These are phyloP conservation scores for Aspergillus clavatus DNA, from an alignment of 2,329 filamentous ascomycete genomes.

Conservation along the genomic window DNA sequence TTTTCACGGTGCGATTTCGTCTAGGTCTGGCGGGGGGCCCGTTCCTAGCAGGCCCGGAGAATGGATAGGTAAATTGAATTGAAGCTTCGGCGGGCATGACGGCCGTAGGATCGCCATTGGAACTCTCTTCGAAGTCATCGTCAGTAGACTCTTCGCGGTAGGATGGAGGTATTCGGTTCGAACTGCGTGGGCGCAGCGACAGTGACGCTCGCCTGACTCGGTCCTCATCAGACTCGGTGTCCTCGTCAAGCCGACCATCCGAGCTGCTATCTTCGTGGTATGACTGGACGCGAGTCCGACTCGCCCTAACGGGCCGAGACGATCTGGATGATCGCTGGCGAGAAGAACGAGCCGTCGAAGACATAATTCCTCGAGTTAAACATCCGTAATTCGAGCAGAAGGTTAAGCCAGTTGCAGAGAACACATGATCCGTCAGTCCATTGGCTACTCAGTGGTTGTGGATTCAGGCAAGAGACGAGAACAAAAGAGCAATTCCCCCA, in stretches of 20 bases:
- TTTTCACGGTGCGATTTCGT: conserved; percentile 16
- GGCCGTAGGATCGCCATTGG: conserved; percentile 12
- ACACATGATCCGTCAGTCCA: conserved; percentile 16
- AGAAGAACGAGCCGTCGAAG: conserved; percentile 21
- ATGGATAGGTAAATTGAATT: conserved; percentile 4
- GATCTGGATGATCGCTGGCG: conserved; percentile 16
- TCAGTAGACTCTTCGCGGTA: conserved; percentile 36
- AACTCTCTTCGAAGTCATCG: conserved; percentile 16
- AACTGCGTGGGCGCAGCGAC: conserved; percentile 29
- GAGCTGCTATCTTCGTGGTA: conserved; percentile 37
- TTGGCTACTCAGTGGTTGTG: not conserved
- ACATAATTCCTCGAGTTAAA: conserved; percentile 22
- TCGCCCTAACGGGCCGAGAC: conserved; percentile 33
- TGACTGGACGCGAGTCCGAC: conserved; percentile 31
- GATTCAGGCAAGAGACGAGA: not conserved
- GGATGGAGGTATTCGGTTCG: conserved; percentile 22
- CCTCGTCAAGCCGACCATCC: conserved; percentile 21
- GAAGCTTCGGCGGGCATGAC: conserved; percentile 9
- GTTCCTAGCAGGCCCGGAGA: conserved; percentile 7
- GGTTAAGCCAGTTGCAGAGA: conserved; percentile 6
- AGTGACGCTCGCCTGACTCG: conserved; percentile 17
- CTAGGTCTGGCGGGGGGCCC: conserved; percentile 7
- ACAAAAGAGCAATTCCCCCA: not conserved
- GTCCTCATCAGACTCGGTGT: conserved; percentile 11
- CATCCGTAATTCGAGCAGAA: conserved; percentile 12